Evolutionary conservation across 2,329 filamentous ascomycete genomes (phyloP), one percentile per base, ranked within the genome.

Genomic region (Aspergillus jensenii): DNA sequence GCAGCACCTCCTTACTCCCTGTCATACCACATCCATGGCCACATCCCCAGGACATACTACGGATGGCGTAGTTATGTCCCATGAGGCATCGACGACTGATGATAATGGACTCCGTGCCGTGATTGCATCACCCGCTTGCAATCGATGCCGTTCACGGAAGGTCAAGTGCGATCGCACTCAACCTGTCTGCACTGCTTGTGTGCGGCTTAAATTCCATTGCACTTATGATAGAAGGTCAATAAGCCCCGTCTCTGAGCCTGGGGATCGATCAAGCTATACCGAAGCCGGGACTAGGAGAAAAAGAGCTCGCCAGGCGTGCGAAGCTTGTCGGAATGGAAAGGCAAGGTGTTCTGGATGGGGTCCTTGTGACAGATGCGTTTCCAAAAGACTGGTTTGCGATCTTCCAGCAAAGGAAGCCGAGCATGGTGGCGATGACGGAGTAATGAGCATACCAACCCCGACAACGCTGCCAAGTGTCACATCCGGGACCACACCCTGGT

Each of bases 311-410:
- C 9, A 19, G 17, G 49, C 49, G 11, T 52, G 49, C 49, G 49
- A 21, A 17, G 21, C 17, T 11, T 52, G 49, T 33, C 49, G 49
- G n/a, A 40, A 12, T 5, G 11, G 6, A 4, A 52, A 44, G 35
- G 23, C 23, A 25, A 52, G 21, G 44, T 52, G 39, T 52, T 52
- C 49, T n/a, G 25, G 39, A 25, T 35, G n/a, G 14, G 27, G 39
- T 27, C 49, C 49, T n/a, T 52, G 49, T 17, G 49, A 52, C 15
- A 52, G 49, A n/a, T 52, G 49, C 25, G 15, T 33, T 21, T 52
- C 49, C 23, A 52, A 7, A 14, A 12, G 49, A n/a, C 4, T 52
- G 14, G n/a, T 25, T 27, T 52, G 49, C 8, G 23, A 52, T n/a
- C 23, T 52, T 33, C 15, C 11, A 9, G 21, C 39, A 33, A 31